These are phyloP conservation scores for Botrytis paeoniae DNA, from an alignment of 2,329 filamentous ascomycete species.

Conservation along the genomic window DNA sequence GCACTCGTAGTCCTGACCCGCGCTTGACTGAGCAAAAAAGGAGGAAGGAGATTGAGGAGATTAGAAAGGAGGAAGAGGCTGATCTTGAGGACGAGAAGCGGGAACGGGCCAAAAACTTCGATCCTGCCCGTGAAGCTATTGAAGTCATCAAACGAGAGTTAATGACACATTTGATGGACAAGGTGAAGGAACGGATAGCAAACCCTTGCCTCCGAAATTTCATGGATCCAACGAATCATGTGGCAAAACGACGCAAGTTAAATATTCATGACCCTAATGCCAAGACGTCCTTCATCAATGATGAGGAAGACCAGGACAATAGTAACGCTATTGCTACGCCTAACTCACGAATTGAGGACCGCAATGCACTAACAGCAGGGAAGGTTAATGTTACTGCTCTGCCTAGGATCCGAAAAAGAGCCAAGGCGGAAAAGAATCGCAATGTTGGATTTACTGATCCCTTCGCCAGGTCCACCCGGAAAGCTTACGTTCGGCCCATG, in stretches of 20 bases:
- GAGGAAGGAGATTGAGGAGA: conserved; percentile 63
- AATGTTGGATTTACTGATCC: conserved; percentile 65
- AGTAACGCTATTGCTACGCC: conserved; percentile 64
- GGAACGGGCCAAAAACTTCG: conserved; percentile 80
- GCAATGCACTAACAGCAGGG: conserved; percentile 46
- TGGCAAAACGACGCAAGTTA: conserved; percentile 72
- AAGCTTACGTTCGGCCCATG: conserved; percentile 69
- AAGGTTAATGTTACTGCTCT: conserved; percentile 61
- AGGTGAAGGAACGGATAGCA: conserved; percentile 84
- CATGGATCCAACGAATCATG: conserved; percentile 78
- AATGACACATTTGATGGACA: conserved; percentile 79
- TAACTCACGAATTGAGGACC: conserved; percentile 56
- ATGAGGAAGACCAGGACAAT: conserved; percentile 57
- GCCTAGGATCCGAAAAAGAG: conserved; percentile 67
- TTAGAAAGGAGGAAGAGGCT: conserved; percentile 70
- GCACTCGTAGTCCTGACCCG: conserved; percentile 45
- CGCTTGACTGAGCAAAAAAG: conserved; percentile 48
- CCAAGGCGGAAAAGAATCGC: conserved; percentile 48
- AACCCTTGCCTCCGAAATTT: conserved; percentile 76
- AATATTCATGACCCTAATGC: conserved; percentile 70
- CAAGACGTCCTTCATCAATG: conserved; percentile 53
- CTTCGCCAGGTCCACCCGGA: conserved; percentile 61
- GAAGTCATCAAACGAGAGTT: conserved; percentile 77
- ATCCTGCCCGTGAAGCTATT: conserved; percentile 83
- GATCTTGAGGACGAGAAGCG: conserved; percentile 89